Evolutionary conservation across 1,284 basidiomycete species (phyloP).

Genomic region (Lentinula novae-zelandiae): DNA sequence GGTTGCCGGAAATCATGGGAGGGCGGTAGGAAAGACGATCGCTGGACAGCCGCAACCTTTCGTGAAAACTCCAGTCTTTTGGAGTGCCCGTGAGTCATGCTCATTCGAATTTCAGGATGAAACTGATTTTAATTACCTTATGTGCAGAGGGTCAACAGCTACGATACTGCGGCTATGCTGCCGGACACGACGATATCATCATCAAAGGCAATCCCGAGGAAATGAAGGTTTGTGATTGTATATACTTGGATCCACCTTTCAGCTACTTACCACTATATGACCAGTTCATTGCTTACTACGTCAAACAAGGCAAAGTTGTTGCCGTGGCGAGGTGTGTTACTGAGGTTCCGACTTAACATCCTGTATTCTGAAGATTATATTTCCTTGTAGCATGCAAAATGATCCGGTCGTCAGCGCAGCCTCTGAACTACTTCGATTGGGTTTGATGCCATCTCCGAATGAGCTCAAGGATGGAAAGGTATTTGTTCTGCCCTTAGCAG

Average conservation of each 20-base stretch:
- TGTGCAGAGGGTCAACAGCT: slow-evolving; percentile 70
- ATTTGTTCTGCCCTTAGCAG: not conserved
- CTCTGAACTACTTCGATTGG: slow-evolving; percentile 77
- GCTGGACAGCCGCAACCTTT: slow-evolving; percentile 62
- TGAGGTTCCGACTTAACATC: not conserved
- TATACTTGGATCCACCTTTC: not conserved
- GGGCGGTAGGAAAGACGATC: slow-evolving; percentile 79
- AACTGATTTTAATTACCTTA: slow-evolving; percentile 2
- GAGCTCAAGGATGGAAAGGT: slow-evolving; percentile 73
- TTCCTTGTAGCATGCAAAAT: slow-evolving; percentile 62
- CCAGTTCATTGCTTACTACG: slow-evolving; percentile 86
- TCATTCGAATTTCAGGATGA: slow-evolving; percentile 17
- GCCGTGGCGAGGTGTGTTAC: slow-evolving; percentile 69
- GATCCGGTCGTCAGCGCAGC: slow-evolving; percentile 82
- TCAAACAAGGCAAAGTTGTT: slow-evolving; percentile 71
- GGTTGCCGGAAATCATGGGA: slow-evolving; percentile 84
- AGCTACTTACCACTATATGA: not conserved
- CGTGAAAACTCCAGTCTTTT: slow-evolving; percentile 84
- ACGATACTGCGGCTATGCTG: slow-evolving; percentile 76
- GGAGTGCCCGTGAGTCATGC: slow-evolving; percentile 69
- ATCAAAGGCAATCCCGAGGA: slow-evolving; percentile 77
- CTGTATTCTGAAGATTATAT: slow-evolving; percentile 1
- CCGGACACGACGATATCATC: slow-evolving; percentile 68
- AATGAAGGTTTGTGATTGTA: slow-evolving; percentile 59
- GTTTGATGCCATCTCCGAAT: slow-evolving; percentile 76